These are phyloP conservation scores for Boechera divaricarpa DNA, from an alignment of 345 rosid genomes.

Conservation along the genomic window DNA sequence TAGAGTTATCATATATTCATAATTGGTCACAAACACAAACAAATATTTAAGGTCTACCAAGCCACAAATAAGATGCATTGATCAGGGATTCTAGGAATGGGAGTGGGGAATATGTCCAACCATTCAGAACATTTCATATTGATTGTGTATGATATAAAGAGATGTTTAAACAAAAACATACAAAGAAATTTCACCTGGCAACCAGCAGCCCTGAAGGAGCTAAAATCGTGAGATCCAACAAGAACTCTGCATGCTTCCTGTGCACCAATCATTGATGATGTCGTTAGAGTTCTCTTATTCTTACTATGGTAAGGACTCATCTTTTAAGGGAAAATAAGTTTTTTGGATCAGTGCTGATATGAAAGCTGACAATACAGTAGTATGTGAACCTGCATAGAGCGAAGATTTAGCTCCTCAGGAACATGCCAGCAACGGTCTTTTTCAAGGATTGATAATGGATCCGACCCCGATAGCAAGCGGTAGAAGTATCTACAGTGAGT, in stretches of 20 bases:
- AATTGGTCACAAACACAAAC: not conserved
- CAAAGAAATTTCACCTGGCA: conserved; percentile 66
- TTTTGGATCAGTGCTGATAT: conserved; percentile 15
- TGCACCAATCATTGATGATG: conserved; percentile 27
- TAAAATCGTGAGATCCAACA: conserved; percentile 86
- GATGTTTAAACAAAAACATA: conserved; percentile 7
- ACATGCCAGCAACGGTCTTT: conserved; percentile 87
- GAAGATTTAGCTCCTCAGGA: conserved; percentile 67
- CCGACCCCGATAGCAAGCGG: conserved; percentile 74
- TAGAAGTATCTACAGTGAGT: conserved; percentile 70
- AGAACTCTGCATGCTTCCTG: conserved; percentile 97
- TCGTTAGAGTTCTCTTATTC: conserved; percentile 12
- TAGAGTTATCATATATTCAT: not conserved
- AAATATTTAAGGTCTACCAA: conserved; percentile 4
- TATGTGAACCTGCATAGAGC: conserved; percentile 78
- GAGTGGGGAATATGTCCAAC: not conserved
- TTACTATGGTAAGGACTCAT: not conserved
- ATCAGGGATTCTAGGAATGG: not conserved
- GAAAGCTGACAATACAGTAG: conserved; percentile 23
- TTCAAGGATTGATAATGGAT: conserved; percentile 75
- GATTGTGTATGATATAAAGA: conserved; percentile 8
- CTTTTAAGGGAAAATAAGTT: not conserved
- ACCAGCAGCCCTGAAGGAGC: conserved; percentile 94
- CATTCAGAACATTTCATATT: not conserved
- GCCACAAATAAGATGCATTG: conserved; percentile 4